A percentile compares a stretch with the other conserved stretches of the same genome.
Conservation (phyloP, 2,329 filamentous ascomycete genomes). For the Coniella vitis region DNA sequence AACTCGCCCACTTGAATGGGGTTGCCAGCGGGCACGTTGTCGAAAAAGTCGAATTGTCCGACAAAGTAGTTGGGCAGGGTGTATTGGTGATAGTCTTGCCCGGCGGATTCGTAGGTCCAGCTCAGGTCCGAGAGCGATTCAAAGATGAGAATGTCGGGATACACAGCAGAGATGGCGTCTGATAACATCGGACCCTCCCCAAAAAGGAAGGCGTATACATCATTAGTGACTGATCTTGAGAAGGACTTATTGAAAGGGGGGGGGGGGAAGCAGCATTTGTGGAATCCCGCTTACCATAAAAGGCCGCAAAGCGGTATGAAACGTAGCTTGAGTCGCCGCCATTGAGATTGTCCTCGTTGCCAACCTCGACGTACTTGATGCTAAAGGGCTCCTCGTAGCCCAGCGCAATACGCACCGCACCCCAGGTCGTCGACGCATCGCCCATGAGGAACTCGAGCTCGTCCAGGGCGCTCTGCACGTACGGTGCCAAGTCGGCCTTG, state of each 20-base stretch:
- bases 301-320: conserved; percentile 36
- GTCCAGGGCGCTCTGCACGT: conserved; percentile 40
- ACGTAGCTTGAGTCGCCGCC: conserved; percentile 29
- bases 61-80: conserved; percentile 26
- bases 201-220: conserved; percentile 17
- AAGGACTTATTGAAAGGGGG: too few species aligned
- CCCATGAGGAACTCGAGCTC: conserved; percentile 47
- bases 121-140: conserved; percentile 7
- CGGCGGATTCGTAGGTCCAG: conserved; percentile 19
- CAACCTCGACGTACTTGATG: conserved; percentile 45
- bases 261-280: too few species aligned
- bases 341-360: conserved; percentile 46
- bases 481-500: conserved; percentile 35
- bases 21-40: conserved; percentile 29
- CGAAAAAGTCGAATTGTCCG: conserved; percentile 29
- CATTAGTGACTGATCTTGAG: too few species aligned
- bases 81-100: conserved; percentile 31
- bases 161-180: conserved; percentile 18
- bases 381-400: conserved; percentile 44
- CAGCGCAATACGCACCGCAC: conserved; percentile 38
- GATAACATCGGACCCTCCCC: too few species aligned
- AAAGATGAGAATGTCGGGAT: conserved; percentile 14
- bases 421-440: conserved; percentile 34
- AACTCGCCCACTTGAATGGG: conserved; percentile 31
- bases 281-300: conserved; percentile 33